Conservation (phyloP, 2,329 filamentous ascomycete species). For the Trichoderma gracile region DNA sequence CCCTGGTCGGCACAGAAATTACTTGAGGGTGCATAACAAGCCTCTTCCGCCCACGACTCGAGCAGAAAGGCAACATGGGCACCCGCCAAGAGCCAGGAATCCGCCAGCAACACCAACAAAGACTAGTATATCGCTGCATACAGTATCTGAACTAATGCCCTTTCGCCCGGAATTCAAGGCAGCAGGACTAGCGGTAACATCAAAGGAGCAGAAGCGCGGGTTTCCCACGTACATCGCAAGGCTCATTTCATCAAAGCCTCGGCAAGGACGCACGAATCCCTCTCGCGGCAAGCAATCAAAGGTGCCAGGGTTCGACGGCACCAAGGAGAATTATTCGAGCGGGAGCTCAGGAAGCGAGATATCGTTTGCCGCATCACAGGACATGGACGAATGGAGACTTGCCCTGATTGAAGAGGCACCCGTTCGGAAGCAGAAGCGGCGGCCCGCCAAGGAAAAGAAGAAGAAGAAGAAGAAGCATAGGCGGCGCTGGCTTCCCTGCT, state of each 20-base stretch:
- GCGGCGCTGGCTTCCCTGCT: conserved; percentile 37
- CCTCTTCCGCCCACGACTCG: conserved; percentile 44
- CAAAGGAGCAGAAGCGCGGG: conserved; percentile 45
- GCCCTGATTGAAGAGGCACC: conserved; percentile 39
- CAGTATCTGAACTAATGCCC: conserved; percentile 54
- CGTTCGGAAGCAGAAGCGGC: conserved; percentile 29
- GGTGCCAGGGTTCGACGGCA: conserved; percentile 37
- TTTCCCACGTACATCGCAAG: conserved; percentile 29
- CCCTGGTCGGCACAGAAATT: background rate
- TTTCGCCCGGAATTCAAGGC: conserved; percentile 55
- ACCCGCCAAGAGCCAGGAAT: conserved; percentile 40
- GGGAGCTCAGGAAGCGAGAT: conserved; percentile 37
- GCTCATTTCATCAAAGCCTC: conserved; percentile 25
- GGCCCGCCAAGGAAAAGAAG: conserved; percentile 20
- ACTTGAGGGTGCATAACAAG: conserved; percentile 44
- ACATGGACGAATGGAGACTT: conserved; percentile 39
- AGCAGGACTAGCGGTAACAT: conserved; percentile 59
- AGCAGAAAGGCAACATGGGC: conserved; percentile 36
- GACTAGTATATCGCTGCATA: conserved; percentile 49
- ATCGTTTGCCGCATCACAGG: conserved; percentile 35
- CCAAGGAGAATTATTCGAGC: conserved; percentile 29
- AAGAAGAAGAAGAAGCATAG: conserved; percentile 27
- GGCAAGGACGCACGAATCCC: conserved; percentile 7
- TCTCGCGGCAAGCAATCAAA: conserved; percentile 16
- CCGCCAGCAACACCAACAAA: conserved; percentile 45